Conservation (phyloP, 1,284 basidiomycete species). For the Puccinia horiana region DNA sequence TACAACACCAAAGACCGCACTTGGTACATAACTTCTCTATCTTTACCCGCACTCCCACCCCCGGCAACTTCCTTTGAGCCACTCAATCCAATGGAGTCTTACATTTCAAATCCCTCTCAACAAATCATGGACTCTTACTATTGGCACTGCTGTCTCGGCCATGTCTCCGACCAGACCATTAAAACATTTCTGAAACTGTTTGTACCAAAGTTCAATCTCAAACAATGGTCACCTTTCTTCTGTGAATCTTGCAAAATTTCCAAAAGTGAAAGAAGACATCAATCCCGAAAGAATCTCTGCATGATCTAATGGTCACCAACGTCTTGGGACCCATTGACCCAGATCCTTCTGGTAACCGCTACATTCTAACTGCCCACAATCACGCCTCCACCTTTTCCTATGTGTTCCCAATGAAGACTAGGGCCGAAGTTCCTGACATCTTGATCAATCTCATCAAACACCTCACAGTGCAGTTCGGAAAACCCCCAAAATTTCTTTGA, state of each 20-base stretch:
- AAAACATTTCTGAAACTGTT: not conserved
- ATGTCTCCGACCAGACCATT: not conserved
- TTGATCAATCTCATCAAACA: not conserved
- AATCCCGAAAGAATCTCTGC: not conserved
- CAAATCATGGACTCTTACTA: not conserved
- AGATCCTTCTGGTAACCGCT: not conserved
- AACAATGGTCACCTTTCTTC: not conserved
- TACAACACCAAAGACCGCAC: not conserved
- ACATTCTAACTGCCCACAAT: not conserved
- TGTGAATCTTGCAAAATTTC: not conserved
- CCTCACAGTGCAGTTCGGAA: not conserved
- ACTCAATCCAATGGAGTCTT: no score
- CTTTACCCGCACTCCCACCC: not conserved
- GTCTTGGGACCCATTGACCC: not conserved
- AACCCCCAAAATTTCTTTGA: not conserved
- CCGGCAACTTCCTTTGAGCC: not conserved
- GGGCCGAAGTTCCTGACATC: not conserved
- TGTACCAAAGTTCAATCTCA: not conserved
- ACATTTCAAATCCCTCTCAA: not conserved
- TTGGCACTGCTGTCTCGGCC: slow-evolving; percentile 13
- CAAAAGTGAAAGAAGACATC: not conserved
- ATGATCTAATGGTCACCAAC: not conserved
- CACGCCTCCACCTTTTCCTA: not conserved
- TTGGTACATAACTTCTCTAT: not conserved
- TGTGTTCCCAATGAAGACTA: not conserved